Conservation (phyloP, 768 basidiomycete species). For the Trametes coccinea region DNA sequence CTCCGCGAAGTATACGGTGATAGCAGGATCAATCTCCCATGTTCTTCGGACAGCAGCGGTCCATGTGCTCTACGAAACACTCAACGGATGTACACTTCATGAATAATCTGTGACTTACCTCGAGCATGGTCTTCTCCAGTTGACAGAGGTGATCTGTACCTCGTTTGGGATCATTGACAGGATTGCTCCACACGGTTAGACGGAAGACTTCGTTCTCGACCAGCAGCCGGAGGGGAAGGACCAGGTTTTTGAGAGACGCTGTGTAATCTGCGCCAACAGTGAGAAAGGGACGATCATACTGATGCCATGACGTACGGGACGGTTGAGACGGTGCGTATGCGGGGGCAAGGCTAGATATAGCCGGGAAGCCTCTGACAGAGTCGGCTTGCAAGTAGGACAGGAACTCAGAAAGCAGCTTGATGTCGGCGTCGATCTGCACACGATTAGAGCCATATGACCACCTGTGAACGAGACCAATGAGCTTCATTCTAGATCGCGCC, state of each 20-base stretch:
- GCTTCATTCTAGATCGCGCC: neutral
- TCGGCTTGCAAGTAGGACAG: slow-evolving; percentile 76
- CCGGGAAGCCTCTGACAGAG: slow-evolving; percentile 54
- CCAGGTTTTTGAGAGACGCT: slow-evolving; percentile 62
- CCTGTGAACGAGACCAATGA: slow-evolving; percentile 40
- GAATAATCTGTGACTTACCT: slow-evolving; percentile 45
- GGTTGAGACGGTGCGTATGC: slow-evolving; percentile 39
- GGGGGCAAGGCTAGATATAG: slow-evolving; percentile 63
- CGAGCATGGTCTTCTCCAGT: slow-evolving; percentile 58
- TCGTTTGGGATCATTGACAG: slow-evolving; percentile 71
- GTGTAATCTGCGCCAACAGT: slow-evolving; percentile 48
- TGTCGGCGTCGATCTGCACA: slow-evolving; percentile 85
- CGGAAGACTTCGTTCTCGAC: slow-evolving; percentile 90
- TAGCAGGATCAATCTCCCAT: slow-evolving; percentile 83
- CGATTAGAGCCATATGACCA: slow-evolving; percentile 97
- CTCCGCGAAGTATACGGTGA: slow-evolving; percentile 82
- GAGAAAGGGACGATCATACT: slow-evolving; percentile 29
- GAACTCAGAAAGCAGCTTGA: slow-evolving; percentile 86
- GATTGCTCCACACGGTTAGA: slow-evolving; percentile 88
- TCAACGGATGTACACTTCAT: neutral
- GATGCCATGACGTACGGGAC: slow-evolving; percentile 31
- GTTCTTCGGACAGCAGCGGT: slow-evolving; percentile 62
- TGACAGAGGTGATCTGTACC: slow-evolving; percentile 59
- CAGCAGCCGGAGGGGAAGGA: slow-evolving; percentile 76
- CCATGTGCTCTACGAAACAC: slow-evolving; percentile 58